phyloP scores from a whole-genome alignment of 345 rosid genomes.

The Excoecaria agallocha region DNA sequence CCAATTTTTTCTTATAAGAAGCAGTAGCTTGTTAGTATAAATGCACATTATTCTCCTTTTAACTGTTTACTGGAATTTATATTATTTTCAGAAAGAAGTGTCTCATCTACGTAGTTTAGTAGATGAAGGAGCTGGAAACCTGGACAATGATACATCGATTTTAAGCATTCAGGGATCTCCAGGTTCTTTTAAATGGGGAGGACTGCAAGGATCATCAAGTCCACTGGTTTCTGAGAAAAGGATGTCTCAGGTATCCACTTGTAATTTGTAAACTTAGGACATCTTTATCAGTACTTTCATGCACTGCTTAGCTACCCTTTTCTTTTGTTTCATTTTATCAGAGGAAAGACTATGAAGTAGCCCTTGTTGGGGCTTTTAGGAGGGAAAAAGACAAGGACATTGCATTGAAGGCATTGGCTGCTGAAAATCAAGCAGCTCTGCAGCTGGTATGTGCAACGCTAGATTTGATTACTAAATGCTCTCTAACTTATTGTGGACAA shows the following conservation, averaged over 20 bases:
- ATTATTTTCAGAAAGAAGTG: conserved; percentile 70
- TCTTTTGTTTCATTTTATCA: conserved; percentile 20
- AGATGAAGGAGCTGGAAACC: conserved; percentile 56
- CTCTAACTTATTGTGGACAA: background rate
- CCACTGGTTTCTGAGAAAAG: conserved; percentile 63
- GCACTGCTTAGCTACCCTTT: conserved; percentile 16
- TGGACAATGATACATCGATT: conserved; percentile 45
- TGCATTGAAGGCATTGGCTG: conserved; percentile 60
- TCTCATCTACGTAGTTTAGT: conserved; percentile 51
- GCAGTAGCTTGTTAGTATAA: background rate
- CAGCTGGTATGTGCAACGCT: conserved; percentile 59
- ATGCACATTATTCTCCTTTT: background rate
- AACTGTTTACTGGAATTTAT: conserved; percentile 6
- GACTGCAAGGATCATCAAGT: conserved; percentile 67
- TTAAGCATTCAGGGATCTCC: conserved; percentile 68
- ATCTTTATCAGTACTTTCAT: background rate
- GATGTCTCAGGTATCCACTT: conserved; percentile 51
- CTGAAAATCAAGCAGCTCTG: conserved; percentile 77
- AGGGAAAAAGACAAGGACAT: conserved; percentile 84
- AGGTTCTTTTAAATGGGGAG: conserved; percentile 65
- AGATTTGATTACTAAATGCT: background rate
- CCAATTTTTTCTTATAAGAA: background rate
- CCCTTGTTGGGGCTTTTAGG: conserved; percentile 81
- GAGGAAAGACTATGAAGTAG: conserved; percentile 82
- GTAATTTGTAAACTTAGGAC: background rate